Evolutionary conservation across 768 basidiomycete genomes (phyloP), one percentile per base, ranked within the genome.

Genomic region (Hirschioporus abietinus): DNA sequence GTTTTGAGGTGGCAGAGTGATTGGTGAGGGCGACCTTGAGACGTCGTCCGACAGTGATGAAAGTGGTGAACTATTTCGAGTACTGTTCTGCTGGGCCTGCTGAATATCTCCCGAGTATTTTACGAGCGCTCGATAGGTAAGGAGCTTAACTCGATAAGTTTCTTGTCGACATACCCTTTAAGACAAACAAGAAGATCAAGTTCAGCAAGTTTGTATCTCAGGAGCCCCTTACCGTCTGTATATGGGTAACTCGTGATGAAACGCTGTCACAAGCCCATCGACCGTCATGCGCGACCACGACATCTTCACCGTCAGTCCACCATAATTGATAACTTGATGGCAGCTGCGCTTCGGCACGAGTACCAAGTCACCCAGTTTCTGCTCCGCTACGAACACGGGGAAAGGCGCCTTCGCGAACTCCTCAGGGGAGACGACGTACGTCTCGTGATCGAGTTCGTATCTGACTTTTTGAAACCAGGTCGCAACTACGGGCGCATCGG

Each of bases 201-300:
- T 42, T 63, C 27, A 64, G 58, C 10, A 35, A 71, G 25, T 63
- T 58, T 24, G 66, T 20, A 65, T 7, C 35, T 17, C 36, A 8
- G 24, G 3, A 66, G 27, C 35, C 30, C 35, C 78, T 67, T 66
- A 92, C 93, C 93, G 82, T 73, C 86, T 85, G 74, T 94, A 95
- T 17, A 95, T 83, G 0, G 90, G 90, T 35, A 95, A 79, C 69
- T 95, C 93, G 59, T 90, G 84, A 71, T 86, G 83, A 35, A 90
- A 79, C 1, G 92, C 89, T 0, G 80, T 78, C 57, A 75, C 73
- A 17, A 92, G 74, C 3, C 90, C 88, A 61, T 77, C 73, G 27
- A 90, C 71, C 7, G 90, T 89, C 91, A 95, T 93, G 60, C 93
- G 81, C 0, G 92, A 93, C 93, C 93, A 95, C 0, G 90, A 90